Base-by-base conservation (phyloP, 2,329 filamentous ascomycete genomes). In the Incumbomyces lentus region DNA sequence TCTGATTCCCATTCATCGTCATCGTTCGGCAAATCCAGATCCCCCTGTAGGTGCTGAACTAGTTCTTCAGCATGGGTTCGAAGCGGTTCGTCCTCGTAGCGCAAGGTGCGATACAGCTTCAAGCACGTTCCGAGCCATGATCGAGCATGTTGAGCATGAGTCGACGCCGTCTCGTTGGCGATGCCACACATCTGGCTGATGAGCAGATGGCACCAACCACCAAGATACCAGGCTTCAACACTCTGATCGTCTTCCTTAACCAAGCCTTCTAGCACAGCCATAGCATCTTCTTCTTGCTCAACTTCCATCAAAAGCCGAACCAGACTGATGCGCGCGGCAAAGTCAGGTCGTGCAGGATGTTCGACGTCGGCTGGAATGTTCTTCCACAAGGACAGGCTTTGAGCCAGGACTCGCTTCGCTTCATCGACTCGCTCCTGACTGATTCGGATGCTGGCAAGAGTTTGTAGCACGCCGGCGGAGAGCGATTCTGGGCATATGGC, bases 161-260 rank as follows among this genome's bases (percentile, higher is more conserved):
- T 58, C 55, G 60, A 47, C 33, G 55, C 58, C 41, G 60, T 59
- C 37, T 58, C 52, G 50, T 62, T 66, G 44, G 64, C 65, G 1
- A 59, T 62, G 34, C 71, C 59, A 52, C 64, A 61, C 60, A 72
- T 67, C 56, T 66, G 61, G 31, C 64, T 66, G 52, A 84, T 71
- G 49, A 95, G 75, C 62, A 87, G 86, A 55, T 93, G 74, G 57
- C 87, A 89, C 86, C 90, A 96, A 3, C 92, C 93, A 36, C 92
- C 92, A 4, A 98, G 74, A 67, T 98, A 98, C 88, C 89, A 95
- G 14, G 86, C 84, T 67, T 98, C 92, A 16, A 98, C 85, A 63
- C 90, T 95, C 60, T 84, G 76, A 61, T 98, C 93, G 55, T 98
- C 90, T 62, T 98, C 92, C 31, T 77, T 72, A 33, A 94, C 79